Evolutionary conservation across 2,329 filamentous ascomycete species (phyloP).

Genomic region (Phyllosticta paracitricarpa): DNA sequence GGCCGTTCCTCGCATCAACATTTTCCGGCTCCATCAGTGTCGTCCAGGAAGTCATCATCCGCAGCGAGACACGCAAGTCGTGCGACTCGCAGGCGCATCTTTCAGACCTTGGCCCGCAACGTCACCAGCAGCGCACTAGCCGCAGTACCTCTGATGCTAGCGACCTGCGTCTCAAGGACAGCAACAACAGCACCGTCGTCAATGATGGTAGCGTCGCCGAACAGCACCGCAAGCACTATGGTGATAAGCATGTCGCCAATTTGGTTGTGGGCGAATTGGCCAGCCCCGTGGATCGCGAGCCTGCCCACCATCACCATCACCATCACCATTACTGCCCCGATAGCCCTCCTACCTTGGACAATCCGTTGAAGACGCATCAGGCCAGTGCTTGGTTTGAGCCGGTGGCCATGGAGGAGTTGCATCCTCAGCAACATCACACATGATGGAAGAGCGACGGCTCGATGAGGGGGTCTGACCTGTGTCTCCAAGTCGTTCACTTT

Average conservation of each 20-base stretch:
- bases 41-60: slow-evolving; percentile 9
- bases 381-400: slow-evolving; percentile 8
- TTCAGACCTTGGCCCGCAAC: neutral
- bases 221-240: slow-evolving; percentile 1
- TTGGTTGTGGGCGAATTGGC: slow-evolving; percentile 3
- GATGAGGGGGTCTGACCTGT: neutral
- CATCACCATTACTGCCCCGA: neutral
- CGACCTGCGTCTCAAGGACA: neutral
- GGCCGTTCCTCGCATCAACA: slow-evolving; percentile 12
- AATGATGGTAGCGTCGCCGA: neutral
- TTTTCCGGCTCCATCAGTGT: neutral
- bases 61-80: slow-evolving; percentile 5
- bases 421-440: neutral
- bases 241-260: neutral
- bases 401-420: slow-evolving; percentile 2
- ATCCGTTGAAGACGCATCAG: neutral
- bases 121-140: neutral
- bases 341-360: neutral
- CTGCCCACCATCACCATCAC: neutral
- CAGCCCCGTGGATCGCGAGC: neutral
- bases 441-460: neutral
- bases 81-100: neutral
- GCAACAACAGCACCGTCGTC: neutral
- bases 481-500: neutral
- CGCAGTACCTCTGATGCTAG: neutral